These are phyloP conservation scores for Syncephalastrum monosporum DNA, from an alignment of 371 early-diverging fungal species.

Conservation along the genomic window DNA sequence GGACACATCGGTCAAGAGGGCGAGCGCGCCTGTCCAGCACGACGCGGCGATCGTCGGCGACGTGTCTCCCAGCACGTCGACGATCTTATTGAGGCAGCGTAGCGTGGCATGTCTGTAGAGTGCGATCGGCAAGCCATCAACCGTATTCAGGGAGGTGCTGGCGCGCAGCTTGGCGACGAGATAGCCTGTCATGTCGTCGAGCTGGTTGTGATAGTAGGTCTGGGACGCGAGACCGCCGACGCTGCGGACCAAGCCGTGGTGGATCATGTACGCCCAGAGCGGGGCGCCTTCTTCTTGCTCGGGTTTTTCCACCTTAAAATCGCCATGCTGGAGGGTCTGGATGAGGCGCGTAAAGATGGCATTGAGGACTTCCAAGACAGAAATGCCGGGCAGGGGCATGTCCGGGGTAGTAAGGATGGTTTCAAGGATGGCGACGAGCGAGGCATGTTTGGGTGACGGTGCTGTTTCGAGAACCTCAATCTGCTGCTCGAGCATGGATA, in stretches of 20 bases:
- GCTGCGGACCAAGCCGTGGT: slow-evolving; percentile 52
- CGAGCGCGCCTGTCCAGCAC: slow-evolving; percentile 44
- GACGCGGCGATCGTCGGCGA: slow-evolving; percentile 8
- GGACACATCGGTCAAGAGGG: slow-evolving; percentile 38
- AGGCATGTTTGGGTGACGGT: slow-evolving; percentile 46
- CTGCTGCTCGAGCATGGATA: slow-evolving; percentile 61
- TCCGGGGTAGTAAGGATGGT: slow-evolving; percentile 50
- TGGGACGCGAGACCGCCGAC: slow-evolving; percentile 77
- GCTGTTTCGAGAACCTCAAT: slow-evolving; percentile 38
- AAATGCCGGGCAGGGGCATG: slow-evolving; percentile 68
- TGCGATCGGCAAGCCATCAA: slow-evolving; percentile 46
- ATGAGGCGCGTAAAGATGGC: slow-evolving; percentile 63
- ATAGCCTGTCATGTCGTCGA: slow-evolving; percentile 76
- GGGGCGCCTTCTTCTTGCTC: slow-evolving; percentile 9
- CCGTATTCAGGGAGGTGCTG: slow-evolving; percentile 25
- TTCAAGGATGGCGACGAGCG: slow-evolving; percentile 57
- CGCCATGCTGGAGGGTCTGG: slow-evolving; percentile 29
- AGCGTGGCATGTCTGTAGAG: slow-evolving; percentile 46
- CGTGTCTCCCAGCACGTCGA: slow-evolving; percentile 26
- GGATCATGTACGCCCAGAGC: slow-evolving; percentile 41
- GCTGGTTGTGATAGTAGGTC: slow-evolving; percentile 82
- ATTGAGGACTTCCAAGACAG: slow-evolving; percentile 81
- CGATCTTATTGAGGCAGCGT: slow-evolving; percentile 41
- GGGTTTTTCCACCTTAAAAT: slow-evolving; percentile 1
- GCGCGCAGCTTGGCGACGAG: slow-evolving; percentile 65